Evolutionary conservation across 257 asterid genomes (phyloP).

Genomic region (Fraxinus quadrangulata): DNA sequence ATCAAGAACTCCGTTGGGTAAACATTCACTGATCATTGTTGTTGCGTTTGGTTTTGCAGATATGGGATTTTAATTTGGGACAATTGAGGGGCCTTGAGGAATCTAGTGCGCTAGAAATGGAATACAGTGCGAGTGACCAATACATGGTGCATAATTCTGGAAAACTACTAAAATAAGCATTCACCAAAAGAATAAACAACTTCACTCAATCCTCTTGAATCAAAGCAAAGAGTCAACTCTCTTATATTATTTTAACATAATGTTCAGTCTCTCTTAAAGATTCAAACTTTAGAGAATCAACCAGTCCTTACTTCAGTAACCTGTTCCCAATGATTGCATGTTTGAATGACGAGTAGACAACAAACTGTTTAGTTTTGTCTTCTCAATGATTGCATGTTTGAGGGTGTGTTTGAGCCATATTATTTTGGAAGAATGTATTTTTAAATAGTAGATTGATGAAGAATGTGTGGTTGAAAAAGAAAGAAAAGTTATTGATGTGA

Average conservation of each 20-base stretch:
- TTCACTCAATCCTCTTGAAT: not conserved
- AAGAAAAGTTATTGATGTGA: too few relatives aligned
- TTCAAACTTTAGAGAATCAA: not conserved
- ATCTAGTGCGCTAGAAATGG: slow-evolving; percentile 49
- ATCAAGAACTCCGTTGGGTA: not conserved
- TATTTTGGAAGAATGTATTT: too few relatives aligned
- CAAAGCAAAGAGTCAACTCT: not conserved
- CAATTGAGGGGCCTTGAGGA: slow-evolving; percentile 64
- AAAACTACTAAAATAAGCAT: not conserved
- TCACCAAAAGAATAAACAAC: not conserved
- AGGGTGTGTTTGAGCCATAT: too few relatives aligned
- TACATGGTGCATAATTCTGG: slow-evolving; percentile 60
- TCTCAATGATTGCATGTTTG: not conserved
- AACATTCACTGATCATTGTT: not conserved
- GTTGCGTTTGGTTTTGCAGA: slow-evolving; percentile 45
- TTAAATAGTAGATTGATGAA: too few relatives aligned
- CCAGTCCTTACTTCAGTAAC: not conserved
- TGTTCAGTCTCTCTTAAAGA: not conserved
- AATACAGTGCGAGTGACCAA: slow-evolving; percentile 52
- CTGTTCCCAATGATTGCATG: not conserved
- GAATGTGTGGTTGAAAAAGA: too few relatives aligned
- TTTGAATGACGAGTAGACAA: not conserved
- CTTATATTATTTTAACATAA: not conserved
- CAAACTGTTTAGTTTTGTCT: not conserved
- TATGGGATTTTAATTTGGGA: slow-evolving; percentile 96